These are phyloP conservation scores for Nyssa sinensis DNA, from an alignment of 148 eudicot species.

Conservation along the genomic window DNA sequence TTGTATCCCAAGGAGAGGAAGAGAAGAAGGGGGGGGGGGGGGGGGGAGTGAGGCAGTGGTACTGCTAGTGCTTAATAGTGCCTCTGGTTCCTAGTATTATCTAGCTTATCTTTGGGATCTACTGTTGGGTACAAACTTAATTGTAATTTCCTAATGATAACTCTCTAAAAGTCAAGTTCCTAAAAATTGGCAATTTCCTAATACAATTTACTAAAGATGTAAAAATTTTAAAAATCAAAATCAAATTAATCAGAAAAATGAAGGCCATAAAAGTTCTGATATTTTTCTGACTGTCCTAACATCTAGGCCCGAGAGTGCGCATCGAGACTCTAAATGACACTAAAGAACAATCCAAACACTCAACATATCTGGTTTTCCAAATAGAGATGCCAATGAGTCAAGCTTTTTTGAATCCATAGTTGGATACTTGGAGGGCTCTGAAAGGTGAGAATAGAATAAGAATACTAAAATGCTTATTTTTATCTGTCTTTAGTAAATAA, in stretches of 20 bases:
- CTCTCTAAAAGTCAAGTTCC: neutral
- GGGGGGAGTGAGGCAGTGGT: no score
- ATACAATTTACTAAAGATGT: neutral
- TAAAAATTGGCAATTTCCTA: neutral
- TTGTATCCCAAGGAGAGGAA: no score
- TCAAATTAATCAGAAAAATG: neutral
- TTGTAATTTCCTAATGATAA: no score
- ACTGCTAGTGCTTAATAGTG: no score
- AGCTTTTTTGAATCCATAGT: neutral
- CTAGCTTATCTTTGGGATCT: no score
- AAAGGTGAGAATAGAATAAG: neutral
- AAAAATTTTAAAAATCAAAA: neutral
- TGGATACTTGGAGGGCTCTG: no score
- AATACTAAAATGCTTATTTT: no score
- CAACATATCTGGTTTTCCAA: neutral
- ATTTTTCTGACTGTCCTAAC: neutral
- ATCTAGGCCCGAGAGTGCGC: neutral
- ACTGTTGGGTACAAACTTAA: no score
- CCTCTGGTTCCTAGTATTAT: no score
- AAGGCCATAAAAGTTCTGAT: neutral
- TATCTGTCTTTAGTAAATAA: no score
- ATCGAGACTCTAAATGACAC: neutral
- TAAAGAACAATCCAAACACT: neutral
- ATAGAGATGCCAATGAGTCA: neutral
- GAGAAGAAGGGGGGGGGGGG: no score